phyloP scores from a whole-genome alignment of 768 basidiomycete species.

The Serendipita sp. region DNA sequence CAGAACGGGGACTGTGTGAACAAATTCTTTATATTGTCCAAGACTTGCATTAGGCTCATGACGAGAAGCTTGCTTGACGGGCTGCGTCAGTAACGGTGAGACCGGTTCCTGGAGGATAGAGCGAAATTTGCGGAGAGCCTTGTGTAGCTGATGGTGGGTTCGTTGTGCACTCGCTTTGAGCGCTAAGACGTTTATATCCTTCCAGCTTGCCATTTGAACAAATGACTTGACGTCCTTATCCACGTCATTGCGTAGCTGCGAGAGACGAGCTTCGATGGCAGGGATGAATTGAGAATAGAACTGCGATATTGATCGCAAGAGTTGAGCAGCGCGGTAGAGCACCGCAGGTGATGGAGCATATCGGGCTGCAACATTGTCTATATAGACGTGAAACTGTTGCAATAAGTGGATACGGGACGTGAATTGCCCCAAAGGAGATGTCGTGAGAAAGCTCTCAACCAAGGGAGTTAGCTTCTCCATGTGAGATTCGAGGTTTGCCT shows the following conservation, averaged over 20 bases:
- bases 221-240: slow-evolving; percentile 73
- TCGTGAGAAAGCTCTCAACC: slow-evolving; percentile 61
- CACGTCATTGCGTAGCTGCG: slow-evolving; percentile 38
- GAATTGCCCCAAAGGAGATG: slow-evolving; percentile 77
- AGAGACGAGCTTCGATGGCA: slow-evolving; percentile 33
- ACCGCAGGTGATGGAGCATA: slow-evolving; percentile 17
- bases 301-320: slow-evolving; percentile 44
- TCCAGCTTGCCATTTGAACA: slow-evolving; percentile 96
- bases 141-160: slow-evolving; percentile 85
- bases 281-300: slow-evolving; percentile 51
- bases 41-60: neutral
- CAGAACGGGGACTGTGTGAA: no score
- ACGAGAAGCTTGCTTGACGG: neutral
- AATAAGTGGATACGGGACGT: slow-evolving; percentile 49
- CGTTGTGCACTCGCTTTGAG: slow-evolving; percentile 79
- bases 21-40: no score
- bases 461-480: slow-evolving; percentile 55
- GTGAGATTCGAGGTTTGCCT: slow-evolving; percentile 21
- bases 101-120: slow-evolving; percentile 66
- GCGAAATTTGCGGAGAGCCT: slow-evolving; percentile 82
- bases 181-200: slow-evolving; percentile 88
- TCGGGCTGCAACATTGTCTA: slow-evolving; percentile 23
- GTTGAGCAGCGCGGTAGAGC: slow-evolving; percentile 34
- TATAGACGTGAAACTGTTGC: slow-evolving; percentile 44
- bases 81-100: slow-evolving; percentile 19